phyloP scores from a whole-genome alignment of 2,329 filamentous ascomycete genomes.

The Shiraia bambusicola region DNA sequence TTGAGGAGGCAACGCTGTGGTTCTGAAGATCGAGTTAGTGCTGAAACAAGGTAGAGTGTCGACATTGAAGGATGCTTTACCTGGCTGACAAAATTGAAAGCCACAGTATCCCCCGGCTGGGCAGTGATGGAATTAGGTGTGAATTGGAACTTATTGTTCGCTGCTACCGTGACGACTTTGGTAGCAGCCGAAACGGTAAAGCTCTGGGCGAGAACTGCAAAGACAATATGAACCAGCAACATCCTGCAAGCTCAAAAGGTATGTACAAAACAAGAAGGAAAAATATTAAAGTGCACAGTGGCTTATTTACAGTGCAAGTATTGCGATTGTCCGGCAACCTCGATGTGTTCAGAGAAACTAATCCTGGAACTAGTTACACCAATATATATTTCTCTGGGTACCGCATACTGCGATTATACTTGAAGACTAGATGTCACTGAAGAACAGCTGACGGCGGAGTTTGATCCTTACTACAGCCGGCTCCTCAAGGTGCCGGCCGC shows the following conservation, averaged over 20 bases:
- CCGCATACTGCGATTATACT: no score
- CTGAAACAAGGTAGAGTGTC: not conserved
- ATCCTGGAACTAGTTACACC: no score
- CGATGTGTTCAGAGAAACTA: no score
- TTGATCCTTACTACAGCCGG: constrained; percentile 4
- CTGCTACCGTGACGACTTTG: constrained; percentile 34
- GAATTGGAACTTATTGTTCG: constrained; percentile 35
- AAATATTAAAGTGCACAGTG: constrained; percentile 1
- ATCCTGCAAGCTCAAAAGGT: constrained; percentile 13
- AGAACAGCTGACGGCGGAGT: not conserved
- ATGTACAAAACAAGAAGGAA: constrained; percentile 1
- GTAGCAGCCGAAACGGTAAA: constrained; percentile 28
- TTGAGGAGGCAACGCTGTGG: constrained; percentile 30
- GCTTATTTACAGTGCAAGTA: not conserved
- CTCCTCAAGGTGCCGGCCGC: constrained; percentile 3
- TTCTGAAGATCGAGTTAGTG: constrained; percentile 14
- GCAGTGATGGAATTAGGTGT: constrained; percentile 30
- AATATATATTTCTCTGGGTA: no score
- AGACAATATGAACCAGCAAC: constrained; percentile 25
- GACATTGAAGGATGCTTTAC: constrained; percentile 6
- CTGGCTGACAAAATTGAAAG: constrained; percentile 29
- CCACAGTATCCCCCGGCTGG: constrained; percentile 31
- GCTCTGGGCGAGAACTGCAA: constrained; percentile 26
- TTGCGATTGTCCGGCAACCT: no score
- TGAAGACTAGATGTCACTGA: not conserved